phyloP scores from a whole-genome alignment of 768 basidiomycete genomes.

The Crucibulum laeve region DNA sequence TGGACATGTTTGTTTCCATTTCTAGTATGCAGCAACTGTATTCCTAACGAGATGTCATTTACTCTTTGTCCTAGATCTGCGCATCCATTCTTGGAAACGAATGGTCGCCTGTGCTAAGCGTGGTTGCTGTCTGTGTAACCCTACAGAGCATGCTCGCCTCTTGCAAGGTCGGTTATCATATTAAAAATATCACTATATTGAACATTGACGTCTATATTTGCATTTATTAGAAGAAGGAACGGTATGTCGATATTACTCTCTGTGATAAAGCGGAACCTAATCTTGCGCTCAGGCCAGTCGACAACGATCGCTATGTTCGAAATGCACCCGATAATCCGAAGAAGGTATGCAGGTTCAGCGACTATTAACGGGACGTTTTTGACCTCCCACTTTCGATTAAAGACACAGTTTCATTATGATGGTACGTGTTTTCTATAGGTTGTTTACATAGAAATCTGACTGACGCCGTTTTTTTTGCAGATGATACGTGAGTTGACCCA shows the following conservation, averaged over 20 bases:
- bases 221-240: conserved; percentile 55
- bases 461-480: conserved; percentile 22
- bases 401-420: conserved; percentile 83
- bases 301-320: conserved; percentile 80
- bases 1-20: conserved; percentile 57
- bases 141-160: conserved; percentile 91
- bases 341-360: conserved; percentile 48
- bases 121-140: conserved; percentile 77
- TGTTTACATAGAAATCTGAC: background rate
- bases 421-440: conserved; percentile 35
- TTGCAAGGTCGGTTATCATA: conserved; percentile 58
- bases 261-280: background rate
- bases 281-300: conserved; percentile 50
- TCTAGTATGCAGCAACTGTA: conserved; percentile 1
- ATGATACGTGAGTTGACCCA: conserved; percentile 52
- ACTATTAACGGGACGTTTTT: conserved; percentile 7
- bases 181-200: background rate
- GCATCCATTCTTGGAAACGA: conserved; percentile 87
- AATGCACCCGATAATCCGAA: conserved; percentile 82
- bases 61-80: conserved; percentile 56
- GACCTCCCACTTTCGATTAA: conserved; percentile 1
- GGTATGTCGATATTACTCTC: conserved; percentile 36
- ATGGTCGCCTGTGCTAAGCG: conserved; percentile 88
- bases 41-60: conserved; percentile 5
- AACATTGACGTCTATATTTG: background rate